Conservation (phyloP, 108 stramenopile species). For the Stephanodiscus minutulus region DNA sequence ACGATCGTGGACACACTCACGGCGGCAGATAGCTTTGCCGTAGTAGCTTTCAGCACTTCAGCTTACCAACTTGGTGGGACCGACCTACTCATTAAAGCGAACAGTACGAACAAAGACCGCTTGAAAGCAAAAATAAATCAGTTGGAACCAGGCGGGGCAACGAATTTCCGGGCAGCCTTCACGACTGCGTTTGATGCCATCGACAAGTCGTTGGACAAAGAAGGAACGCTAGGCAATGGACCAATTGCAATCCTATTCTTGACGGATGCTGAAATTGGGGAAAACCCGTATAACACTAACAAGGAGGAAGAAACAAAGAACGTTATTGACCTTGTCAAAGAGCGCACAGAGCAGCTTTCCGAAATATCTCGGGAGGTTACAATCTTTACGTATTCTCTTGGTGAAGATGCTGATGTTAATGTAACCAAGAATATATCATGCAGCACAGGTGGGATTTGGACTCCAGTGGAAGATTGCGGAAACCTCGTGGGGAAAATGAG, state of each 20-base stretch:
- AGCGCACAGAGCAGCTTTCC: conserved; percentile 1
- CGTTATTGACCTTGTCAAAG: conserved; percentile 30
- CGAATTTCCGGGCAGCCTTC: conserved; percentile 41
- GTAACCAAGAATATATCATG: conserved; percentile 53
- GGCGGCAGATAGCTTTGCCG: conserved; percentile 50
- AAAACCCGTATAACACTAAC: too few relatives aligned
- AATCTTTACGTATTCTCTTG: conserved; percentile 55
- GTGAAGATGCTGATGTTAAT: conserved; percentile 29
- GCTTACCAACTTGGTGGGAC: conserved; percentile 12
- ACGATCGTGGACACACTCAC: conserved; percentile 52
- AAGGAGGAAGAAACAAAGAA: conserved; percentile 17
- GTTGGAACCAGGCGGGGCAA: conserved; percentile 15
- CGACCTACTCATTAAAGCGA: conserved; percentile 29
- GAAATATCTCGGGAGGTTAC: conserved; percentile 18
- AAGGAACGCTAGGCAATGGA: conserved; percentile 31
- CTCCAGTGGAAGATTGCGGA: conserved; percentile 22
- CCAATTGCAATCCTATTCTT: conserved; percentile 46
- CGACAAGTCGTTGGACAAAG: conserved; percentile 8
- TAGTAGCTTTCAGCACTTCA: conserved; percentile 32
- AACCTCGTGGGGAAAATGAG: conserved; percentile 48
- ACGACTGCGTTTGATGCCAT: conserved; percentile 32
- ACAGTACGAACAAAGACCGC: conserved; percentile 33
- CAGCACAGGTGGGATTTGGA: conserved; percentile 55
- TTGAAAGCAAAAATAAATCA: conserved; percentile 12
- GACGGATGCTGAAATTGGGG: conserved; percentile 49